Conservation (phyloP, 2,329 filamentous ascomycete species). For the Bipolaris zeicola region DNA sequence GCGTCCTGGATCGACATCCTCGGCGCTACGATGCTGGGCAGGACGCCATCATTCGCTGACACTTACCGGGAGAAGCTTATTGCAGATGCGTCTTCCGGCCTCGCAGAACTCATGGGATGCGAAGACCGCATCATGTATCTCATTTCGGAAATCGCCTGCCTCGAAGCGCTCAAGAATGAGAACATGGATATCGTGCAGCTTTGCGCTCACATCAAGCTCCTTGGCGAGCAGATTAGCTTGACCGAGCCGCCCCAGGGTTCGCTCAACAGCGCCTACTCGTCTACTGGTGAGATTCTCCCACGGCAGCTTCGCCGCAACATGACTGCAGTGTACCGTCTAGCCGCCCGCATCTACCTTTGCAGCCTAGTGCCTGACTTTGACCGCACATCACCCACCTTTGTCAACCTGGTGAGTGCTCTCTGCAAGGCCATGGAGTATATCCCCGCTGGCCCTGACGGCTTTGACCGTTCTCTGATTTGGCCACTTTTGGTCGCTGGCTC, state of each 20-base stretch:
- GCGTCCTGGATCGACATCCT: conserved; percentile 97
- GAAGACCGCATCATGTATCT: conserved; percentile 97
- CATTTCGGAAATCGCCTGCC: conserved; percentile 94
- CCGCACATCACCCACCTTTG: conserved; percentile 72
- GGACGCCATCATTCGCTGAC: conserved; percentile 85
- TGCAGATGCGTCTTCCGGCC: conserved; percentile 66
- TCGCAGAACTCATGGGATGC: conserved; percentile 95
- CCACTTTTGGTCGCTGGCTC: conserved; percentile 87
- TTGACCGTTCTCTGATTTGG: conserved; percentile 91
- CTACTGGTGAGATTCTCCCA: conserved; percentile 75
- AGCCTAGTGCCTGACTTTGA: conserved; percentile 89
- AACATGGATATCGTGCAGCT: conserved; percentile 82
- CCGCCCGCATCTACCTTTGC: conserved; percentile 95
- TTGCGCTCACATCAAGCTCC: conserved; percentile 85
- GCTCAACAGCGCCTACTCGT: conserved; percentile 59
- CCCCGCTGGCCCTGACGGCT: conserved; percentile 78
- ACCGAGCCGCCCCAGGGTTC: conserved; percentile 67
- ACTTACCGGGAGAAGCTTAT: conserved; percentile 96
- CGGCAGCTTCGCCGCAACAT: conserved; percentile 87
- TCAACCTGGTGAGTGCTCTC: conserved; percentile 78
- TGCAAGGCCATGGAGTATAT: conserved; percentile 79
- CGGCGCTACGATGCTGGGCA: conserved; percentile 87
- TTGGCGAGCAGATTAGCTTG: conserved; percentile 82
- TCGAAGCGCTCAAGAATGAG: conserved; percentile 82
- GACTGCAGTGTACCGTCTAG: conserved; percentile 86